Percentiles rank a stretch among this genome's conserved stretches.
phyloP scores from a whole-genome alignment of 768 basidiomycete genomes.

The Scleroderma citrinum region DNA sequence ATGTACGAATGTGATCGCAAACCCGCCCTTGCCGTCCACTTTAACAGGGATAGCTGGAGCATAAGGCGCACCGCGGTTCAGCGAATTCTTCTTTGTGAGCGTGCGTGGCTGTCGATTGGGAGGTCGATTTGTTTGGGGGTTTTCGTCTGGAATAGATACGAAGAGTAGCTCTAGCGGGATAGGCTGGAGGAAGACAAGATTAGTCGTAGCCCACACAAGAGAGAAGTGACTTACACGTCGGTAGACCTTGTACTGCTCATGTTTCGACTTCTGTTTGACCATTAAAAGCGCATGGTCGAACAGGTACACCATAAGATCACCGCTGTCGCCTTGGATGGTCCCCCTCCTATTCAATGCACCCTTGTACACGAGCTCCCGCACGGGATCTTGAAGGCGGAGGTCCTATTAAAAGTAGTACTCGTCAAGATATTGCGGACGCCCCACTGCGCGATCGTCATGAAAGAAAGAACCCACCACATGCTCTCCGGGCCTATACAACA shows the following conservation, averaged over 20 bases:
- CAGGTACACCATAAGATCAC: constrained; percentile 88
- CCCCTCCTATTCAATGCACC: constrained; percentile 83
- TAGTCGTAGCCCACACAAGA: background rate
- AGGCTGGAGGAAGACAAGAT: constrained; percentile 47
- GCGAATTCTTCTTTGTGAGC: constrained; percentile 41
- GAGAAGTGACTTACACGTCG: constrained; percentile 59
- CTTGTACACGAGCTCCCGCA: constrained; percentile 87
- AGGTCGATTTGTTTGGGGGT: constrained; percentile 24
- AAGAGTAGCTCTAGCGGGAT: constrained; percentile 92
- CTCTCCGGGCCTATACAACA: constrained; percentile 86
- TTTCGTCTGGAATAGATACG: constrained; percentile 74
- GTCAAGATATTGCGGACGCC: no score
- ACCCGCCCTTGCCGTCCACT: constrained; percentile 71
- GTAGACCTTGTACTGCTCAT: constrained; percentile 90
- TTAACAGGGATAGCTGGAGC: constrained; percentile 46
- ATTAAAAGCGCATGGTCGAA: constrained; percentile 96
- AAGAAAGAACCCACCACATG: constrained; percentile 75
- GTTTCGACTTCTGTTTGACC: constrained; percentile 91
- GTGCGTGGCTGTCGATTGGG: constrained; percentile 39
- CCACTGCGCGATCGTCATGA: no score
- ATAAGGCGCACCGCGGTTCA: constrained; percentile 35
- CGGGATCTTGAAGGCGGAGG: constrained; percentile 79
- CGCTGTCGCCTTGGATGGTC: constrained; percentile 64
- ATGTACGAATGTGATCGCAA: constrained; percentile 89
- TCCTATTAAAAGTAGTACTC: constrained; percentile 44